Conservation (phyloP, 2,329 filamentous ascomycete species). For the Fusarium pseudonygamai region DNA sequence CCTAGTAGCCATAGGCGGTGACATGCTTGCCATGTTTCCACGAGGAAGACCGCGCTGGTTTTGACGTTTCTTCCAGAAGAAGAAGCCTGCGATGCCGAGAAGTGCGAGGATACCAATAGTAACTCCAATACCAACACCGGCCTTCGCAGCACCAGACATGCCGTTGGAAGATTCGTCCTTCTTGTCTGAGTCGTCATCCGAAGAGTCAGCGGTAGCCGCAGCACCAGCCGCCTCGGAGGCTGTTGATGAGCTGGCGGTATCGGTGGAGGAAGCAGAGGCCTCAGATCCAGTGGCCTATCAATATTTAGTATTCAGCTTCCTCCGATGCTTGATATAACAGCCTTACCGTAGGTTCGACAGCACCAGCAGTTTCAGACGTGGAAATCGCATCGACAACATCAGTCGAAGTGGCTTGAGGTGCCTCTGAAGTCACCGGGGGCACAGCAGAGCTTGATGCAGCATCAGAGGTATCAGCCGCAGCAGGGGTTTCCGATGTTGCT, state of each 20-base stretch:
- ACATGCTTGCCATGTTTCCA: conserved; percentile 57
- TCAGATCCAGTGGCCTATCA: conserved; percentile 21
- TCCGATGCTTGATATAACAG: background rate
- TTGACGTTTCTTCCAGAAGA: conserved; percentile 46
- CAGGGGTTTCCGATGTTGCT: conserved; percentile 14
- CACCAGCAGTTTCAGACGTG: background rate
- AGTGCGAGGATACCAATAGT: conserved; percentile 54
- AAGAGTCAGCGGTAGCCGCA: conserved; percentile 24
- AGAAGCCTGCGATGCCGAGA: conserved; percentile 51
- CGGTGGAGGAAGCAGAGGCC: conserved; percentile 22
- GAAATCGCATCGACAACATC: background rate
- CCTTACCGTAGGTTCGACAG: conserved; percentile 27
- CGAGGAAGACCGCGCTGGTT: conserved; percentile 45
- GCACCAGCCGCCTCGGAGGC: conserved; percentile 23
- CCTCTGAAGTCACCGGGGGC: conserved; percentile 8
- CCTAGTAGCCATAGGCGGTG: conserved; percentile 60
- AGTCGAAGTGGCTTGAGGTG: conserved; percentile 3
- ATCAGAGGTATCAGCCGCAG: conserved; percentile 6
- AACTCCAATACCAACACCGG: conserved; percentile 60
- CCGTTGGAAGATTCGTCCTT: conserved; percentile 32
- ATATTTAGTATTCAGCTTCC: conserved; percentile 3
- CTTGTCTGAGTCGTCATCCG: conserved; percentile 15
- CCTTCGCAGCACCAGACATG: conserved; percentile 52
- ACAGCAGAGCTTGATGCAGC: conserved; percentile 6
- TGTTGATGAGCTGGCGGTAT: conserved; percentile 22